phyloP scores from a whole-genome alignment of 257 asterid genomes.

The Avicennia marina region DNA sequence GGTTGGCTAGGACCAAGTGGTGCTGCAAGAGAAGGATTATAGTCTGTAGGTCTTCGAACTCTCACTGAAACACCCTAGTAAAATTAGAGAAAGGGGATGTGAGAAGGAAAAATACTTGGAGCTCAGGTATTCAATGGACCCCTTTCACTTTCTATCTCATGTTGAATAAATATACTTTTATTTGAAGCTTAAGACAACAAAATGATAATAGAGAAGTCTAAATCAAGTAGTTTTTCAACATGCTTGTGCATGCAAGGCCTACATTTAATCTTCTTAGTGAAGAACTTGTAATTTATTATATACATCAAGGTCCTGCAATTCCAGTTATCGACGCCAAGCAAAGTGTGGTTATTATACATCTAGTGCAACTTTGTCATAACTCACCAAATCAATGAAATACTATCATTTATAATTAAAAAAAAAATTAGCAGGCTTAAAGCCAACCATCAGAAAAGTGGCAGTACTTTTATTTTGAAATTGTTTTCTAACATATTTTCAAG shows the following conservation, averaged over 20 bases:
- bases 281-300: too few species aligned
- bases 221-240: background rate
- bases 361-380: background rate
- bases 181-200: background rate
- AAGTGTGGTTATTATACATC: background rate
- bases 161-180: background rate
- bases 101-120: conserved; percentile 1
- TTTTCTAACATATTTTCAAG: conserved; percentile 11
- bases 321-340: background rate
- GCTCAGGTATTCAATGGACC: conserved; percentile 10
- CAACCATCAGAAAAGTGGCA: conserved; percentile 1
- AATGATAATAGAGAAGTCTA: background rate
- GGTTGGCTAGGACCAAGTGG: conserved; percentile 65
- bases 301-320: background rate
- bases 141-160: background rate
- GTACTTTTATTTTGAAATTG: background rate
- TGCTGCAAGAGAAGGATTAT: conserved; percentile 52
- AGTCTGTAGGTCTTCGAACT: conserved; percentile 56
- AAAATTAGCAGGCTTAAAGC: conserved; percentile 1
- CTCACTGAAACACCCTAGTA: conserved; percentile 52
- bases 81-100: conserved; percentile 2
- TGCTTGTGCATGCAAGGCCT: background rate
- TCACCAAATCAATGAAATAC: background rate
- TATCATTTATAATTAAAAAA: background rate
- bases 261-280: background rate